Conservation (phyloP, 2,329 filamentous ascomycete genomes). For the Raffaelea albimanens region DNA sequence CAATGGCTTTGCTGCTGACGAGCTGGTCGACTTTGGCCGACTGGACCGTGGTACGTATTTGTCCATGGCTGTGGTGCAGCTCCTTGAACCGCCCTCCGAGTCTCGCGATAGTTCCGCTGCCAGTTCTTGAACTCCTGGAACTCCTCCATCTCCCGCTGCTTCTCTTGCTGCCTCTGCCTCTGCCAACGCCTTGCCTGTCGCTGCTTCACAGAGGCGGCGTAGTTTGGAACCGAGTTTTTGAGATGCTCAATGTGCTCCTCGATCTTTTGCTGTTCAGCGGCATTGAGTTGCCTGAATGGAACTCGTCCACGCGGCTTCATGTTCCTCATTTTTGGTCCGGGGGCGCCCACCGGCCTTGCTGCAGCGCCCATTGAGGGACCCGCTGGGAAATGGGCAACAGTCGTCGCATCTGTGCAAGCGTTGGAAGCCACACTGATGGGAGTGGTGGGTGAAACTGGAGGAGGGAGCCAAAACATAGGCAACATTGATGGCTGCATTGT, state of each 20-base stretch:
- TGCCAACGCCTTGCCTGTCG: constrained; percentile 10
- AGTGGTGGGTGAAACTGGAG: no score
- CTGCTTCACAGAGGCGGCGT: constrained; percentile 8
- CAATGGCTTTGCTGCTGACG: no score
- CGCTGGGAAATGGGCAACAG: no score
- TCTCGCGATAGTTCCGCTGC: no score
- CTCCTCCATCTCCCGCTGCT: background rate
- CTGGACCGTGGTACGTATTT: background rate
- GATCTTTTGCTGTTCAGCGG: constrained; percentile 10
- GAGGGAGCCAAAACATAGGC: no score
- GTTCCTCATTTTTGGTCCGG: background rate
- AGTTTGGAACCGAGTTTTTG: constrained; percentile 10
- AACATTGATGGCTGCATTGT: no score
- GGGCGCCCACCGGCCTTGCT: no score
- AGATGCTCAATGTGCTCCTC: constrained; percentile 13
- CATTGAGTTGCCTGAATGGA: constrained; percentile 3
- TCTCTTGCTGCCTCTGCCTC: background rate
- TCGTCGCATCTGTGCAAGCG: no score
- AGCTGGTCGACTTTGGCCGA: no score
- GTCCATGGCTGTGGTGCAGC: background rate
- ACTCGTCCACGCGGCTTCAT: background rate
- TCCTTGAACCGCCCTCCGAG: no score
- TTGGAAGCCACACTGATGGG: no score
- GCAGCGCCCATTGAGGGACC: no score
- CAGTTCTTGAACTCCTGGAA: background rate